These are phyloP conservation scores for Xylaria curta DNA, from an alignment of 495 filamentous ascomycete genomes.

Conservation along the genomic window DNA sequence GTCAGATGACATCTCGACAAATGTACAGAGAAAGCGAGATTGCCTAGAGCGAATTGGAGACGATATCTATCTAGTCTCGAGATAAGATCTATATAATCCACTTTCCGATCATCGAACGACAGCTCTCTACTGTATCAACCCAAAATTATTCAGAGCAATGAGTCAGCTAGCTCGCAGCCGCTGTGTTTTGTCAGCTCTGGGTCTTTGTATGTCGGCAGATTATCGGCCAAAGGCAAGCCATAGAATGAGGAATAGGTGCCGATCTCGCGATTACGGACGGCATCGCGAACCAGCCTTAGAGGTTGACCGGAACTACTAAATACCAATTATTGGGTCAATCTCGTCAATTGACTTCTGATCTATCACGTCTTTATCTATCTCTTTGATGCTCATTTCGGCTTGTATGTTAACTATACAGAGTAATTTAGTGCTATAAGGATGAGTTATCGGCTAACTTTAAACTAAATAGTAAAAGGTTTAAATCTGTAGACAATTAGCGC, in stretches of 20 bases:
- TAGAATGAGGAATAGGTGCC: conserved; percentile 15
- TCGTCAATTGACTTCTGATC: not conserved
- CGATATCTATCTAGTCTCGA: not conserved
- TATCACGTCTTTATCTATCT: not conserved
- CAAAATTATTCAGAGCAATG: not conserved
- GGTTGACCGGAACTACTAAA: not conserved
- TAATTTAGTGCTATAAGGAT: not conserved
- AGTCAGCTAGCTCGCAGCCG: not conserved
- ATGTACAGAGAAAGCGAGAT: not conserved
- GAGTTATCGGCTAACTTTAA: not conserved
- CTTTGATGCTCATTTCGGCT: no score
- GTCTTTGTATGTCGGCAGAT: conserved; percentile 8
- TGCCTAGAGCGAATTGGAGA: not conserved
- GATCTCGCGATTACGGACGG: not conserved
- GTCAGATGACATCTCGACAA: conserved; percentile 10
- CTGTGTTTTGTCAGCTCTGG: not conserved
- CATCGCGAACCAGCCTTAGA: not conserved
- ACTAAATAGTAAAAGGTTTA: not conserved
- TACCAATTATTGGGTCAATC: not conserved
- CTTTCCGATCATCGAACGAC: not conserved
- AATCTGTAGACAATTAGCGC: not conserved
- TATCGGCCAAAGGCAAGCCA: not conserved
- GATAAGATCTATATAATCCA: not conserved
- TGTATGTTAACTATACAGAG: not conserved
- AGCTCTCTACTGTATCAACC: not conserved